Base-by-base conservation (phyloP, 352 stramenopile species). In the Pythium aristosporum region DNA sequence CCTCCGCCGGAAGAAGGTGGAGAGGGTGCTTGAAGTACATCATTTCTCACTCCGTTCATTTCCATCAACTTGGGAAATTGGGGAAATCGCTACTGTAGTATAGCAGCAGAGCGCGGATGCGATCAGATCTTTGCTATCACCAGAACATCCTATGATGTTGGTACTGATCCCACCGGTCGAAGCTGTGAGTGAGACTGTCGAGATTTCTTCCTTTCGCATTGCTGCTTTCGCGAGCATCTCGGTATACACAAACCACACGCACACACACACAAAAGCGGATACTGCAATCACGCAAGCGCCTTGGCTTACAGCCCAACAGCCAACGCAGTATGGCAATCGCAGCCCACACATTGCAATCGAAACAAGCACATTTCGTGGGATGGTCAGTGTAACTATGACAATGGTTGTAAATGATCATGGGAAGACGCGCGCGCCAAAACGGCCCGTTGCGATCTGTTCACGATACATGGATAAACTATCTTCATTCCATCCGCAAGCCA, bases 381-480 rank as follows among this genome's bases (percentile, higher is more conserved):
- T 71, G 71, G 74, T 81, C 74, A 81, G 74, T 79, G 74, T 81
- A 81, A 81, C 74, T 81, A 81, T 81, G 74, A 81, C 74, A 75
- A 53, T 51, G 71, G 65, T 64, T 77, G 60, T 73, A 62, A 67
- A 54, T 47, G 73, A 72, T 81, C 73, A 81, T 72, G 46, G 65
- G 65, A 69, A 63, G 60, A 65, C 41, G 58, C 55, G 46, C 50
- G 44, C 18, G 51, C 63, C 68, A 74, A 71, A 74, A 74, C 68
- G 63, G 58, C 59, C 44, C 52, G 41, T 47, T 39, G 34, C 61
- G 28, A 65, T 69, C 63, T 69, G 63, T 64, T 69, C 63, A 69
- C 63, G 49, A 64, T 65, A 69, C 63, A 69, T 56, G 57, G 51
- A 67, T 55, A 59, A 57, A 53, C 37, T 73, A 57, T 73, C 67